Evolutionary conservation across 2,329 filamentous ascomycete genomes (phyloP).

Genomic region (Apiospora saccharicola): DNA sequence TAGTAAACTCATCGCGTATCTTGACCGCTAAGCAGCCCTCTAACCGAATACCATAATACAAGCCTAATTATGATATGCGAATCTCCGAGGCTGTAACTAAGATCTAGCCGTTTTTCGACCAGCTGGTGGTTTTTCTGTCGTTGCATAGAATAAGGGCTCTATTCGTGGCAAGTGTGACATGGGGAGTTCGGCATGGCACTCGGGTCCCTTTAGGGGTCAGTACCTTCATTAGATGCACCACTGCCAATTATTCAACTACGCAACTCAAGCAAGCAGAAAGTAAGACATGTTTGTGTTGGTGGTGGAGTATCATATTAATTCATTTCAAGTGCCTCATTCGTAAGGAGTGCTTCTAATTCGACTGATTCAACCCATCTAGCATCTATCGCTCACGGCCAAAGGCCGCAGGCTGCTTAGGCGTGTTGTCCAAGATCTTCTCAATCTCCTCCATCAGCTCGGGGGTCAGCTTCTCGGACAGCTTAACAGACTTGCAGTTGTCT

Average conservation of each 20-base stretch:
- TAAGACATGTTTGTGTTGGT: neutral
- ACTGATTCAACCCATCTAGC: neutral
- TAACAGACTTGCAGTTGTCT: constrained; percentile 57
- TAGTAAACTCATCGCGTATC: neutral
- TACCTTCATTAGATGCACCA: neutral
- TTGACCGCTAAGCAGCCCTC: neutral
- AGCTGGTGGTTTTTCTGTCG: neutral
- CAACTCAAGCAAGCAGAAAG: neutral
- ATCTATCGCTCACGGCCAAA: constrained; percentile 25
- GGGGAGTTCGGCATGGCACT: no score
- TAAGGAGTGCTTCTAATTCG: neutral
- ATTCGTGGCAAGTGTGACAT: no score
- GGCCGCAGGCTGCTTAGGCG: constrained; percentile 30
- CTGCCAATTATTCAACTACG: neutral
- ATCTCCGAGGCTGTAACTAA: neutral
- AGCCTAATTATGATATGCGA: neutral
- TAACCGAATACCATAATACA: neutral
- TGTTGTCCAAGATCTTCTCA: constrained; percentile 51
- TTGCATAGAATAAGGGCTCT: no score
- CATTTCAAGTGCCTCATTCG: neutral
- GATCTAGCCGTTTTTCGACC: neutral
- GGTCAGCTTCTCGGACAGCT: constrained; percentile 56
- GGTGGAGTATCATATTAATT: neutral
- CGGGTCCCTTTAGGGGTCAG: no score
- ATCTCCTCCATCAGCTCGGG: constrained; percentile 59